These are phyloP conservation scores for Rauvolfia tetraphylla DNA, from an alignment of 257 asterid genomes.

Conservation along the genomic window DNA sequence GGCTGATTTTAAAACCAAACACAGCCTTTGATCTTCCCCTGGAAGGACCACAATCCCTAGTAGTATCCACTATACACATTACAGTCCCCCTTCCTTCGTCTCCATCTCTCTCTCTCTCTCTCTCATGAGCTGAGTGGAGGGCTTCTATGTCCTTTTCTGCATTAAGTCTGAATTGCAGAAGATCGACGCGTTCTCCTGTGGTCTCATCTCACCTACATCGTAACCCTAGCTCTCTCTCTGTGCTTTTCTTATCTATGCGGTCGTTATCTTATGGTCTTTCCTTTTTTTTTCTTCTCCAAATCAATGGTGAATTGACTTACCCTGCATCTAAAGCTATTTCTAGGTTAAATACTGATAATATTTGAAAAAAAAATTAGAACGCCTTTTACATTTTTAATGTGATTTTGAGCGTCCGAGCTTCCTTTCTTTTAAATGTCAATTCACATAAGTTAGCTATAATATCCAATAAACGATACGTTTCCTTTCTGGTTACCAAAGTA, in stretches of 20 bases:
- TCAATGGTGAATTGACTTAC: neutral
- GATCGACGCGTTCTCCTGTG: neutral
- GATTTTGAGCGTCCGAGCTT: neutral
- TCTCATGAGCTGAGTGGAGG: neutral
- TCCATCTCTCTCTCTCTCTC: neutral
- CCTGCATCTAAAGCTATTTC: neutral
- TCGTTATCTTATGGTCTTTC: neutral
- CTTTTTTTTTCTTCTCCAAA: neutral
- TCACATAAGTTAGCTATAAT: too few species aligned
- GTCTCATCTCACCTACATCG: neutral
- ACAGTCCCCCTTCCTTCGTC: neutral
- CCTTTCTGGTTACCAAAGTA: neutral
- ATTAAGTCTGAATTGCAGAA: neutral
- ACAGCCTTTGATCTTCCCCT: neutral
- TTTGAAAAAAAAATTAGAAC: neutral
- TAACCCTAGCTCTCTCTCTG: slow-evolving; percentile 7
- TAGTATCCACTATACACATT: neutral
- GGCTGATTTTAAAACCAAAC: neutral
- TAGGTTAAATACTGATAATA: neutral
- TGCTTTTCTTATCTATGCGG: neutral
- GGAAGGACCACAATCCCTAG: neutral
- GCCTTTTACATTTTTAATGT: neutral
- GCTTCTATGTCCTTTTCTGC: neutral
- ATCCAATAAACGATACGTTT: neutral
- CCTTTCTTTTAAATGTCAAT: neutral